phyloP scores from a whole-genome alignment of 106 monocot species.

The Hemerocallis citrina region DNA sequence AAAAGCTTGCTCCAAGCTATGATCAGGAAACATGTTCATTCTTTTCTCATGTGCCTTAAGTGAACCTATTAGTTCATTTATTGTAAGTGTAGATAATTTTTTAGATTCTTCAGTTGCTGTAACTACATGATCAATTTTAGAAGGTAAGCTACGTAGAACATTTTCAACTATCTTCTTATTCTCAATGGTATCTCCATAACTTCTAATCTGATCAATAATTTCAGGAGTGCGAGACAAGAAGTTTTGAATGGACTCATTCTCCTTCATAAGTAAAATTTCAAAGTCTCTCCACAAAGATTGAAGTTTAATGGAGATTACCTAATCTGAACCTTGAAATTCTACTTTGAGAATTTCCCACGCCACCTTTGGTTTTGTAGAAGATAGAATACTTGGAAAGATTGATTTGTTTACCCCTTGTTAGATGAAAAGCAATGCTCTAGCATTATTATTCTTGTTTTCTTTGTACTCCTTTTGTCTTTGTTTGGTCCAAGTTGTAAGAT shows the following conservation, averaged over 20 bases:
- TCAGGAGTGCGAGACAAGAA: neutral
- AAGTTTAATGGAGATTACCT: neutral
- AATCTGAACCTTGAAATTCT: neutral
- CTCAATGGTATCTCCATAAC: neutral
- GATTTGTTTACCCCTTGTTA: neutral
- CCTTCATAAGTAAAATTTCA: neutral
- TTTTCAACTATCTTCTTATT: neutral
- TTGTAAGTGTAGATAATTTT: neutral
- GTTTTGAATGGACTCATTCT: neutral
- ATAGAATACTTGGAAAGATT: neutral
- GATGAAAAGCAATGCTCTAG: neutral
- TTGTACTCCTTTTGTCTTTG: neutral
- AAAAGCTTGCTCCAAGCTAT: too few relatives aligned
- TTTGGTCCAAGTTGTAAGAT: neutral
- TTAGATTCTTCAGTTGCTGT: constrained; percentile 7
- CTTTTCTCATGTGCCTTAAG: neutral
- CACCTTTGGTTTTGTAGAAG: neutral
- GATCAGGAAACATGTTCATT: too few relatives aligned
- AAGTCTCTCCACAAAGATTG: neutral
- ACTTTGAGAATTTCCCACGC: neutral
- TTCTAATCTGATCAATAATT: constrained; percentile 1
- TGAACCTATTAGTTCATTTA: constrained; percentile 4
- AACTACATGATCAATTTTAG: constrained; percentile 2
- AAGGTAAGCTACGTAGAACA: neutral
- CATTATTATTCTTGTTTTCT: neutral